Conservation (phyloP, 192 early-diverging fungal species). For the Podila clonocystis region DNA sequence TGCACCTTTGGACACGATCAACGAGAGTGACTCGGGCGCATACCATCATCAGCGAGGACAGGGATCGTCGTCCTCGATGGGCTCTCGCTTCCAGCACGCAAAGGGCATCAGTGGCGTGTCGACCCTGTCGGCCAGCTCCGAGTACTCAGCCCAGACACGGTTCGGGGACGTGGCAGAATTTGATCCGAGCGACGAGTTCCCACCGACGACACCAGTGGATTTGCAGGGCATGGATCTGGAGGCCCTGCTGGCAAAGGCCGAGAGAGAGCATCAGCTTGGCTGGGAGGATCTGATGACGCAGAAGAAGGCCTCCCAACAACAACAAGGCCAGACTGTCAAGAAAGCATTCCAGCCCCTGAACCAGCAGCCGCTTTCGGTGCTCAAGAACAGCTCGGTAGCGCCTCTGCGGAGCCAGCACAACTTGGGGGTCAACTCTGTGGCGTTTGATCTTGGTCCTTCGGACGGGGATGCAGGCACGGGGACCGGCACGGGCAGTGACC, state of each 20-base stretch:
- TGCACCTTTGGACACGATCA: background rate
- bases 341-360: background rate
- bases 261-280: constrained; percentile 37
- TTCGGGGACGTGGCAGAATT: constrained; percentile 21
- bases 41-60: constrained; percentile 13
- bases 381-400: background rate
- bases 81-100: constrained; percentile 14
- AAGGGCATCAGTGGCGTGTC: constrained; percentile 31
- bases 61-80: constrained; percentile 20
- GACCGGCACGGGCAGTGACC: constrained; percentile 38
- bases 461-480: constrained; percentile 34
- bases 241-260: constrained; percentile 27
- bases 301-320: constrained; percentile 7
- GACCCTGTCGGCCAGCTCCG: constrained; percentile 20
- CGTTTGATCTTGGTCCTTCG: constrained; percentile 35
- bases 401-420: background rate
- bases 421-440: constrained; percentile 11
- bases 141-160: constrained; percentile 17
- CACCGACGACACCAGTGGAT: constrained; percentile 29
- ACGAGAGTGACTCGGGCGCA: background rate
- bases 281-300: constrained; percentile 28
- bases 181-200: constrained; percentile 20
- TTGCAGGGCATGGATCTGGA: constrained; percentile 40
- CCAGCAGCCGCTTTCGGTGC: background rate
- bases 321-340: background rate